A percentile compares a stretch with the other conserved stretches of the same genome.
Evolutionary conservation across 108 stramenopile genomes (phyloP).

Genomic region (Nannochloropsis salina): DNA sequence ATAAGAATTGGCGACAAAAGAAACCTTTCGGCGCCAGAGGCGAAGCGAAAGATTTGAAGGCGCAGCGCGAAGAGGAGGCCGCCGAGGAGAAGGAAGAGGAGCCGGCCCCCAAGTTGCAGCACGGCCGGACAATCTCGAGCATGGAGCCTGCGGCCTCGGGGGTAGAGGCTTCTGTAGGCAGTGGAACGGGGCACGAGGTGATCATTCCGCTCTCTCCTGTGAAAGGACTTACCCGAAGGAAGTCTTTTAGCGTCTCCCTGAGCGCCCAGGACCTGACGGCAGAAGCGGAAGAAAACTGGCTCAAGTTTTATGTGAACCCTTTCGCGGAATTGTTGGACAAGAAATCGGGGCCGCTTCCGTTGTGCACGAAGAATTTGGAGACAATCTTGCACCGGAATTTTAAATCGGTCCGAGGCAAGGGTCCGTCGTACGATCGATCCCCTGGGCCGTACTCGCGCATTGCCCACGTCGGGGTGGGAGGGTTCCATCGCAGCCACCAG

Average conservation of each 20-base stretch:
- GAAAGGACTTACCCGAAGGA: neutral
- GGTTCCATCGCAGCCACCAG: slow-evolving; percentile 59
- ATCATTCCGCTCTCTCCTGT: neutral
- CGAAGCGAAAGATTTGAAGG: slow-evolving; percentile 36
- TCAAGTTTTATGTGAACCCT: slow-evolving; percentile 49
- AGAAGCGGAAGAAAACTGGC: slow-evolving; percentile 41
- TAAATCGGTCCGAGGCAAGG: neutral
- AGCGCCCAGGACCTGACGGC: slow-evolving; percentile 18
- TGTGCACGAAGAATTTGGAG: neutral
- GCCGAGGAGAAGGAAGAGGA: slow-evolving; percentile 22
- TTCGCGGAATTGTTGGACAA: neutral
- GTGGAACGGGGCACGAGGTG: neutral
- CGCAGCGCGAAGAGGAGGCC: slow-evolving; percentile 33
- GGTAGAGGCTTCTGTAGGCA: neutral
- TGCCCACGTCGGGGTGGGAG: slow-evolving; percentile 59
- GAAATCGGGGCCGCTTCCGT: neutral
- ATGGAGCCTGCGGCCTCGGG: neutral
- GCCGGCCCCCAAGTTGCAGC: neutral
- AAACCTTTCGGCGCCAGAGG: slow-evolving; percentile 45
- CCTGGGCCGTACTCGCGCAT: slow-evolving; percentile 26
- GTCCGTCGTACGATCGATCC: neutral
- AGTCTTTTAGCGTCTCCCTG: neutral
- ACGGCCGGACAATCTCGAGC: neutral
- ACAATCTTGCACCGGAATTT: neutral
- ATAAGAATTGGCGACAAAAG: slow-evolving; percentile 47